Percentiles rank a stretch among this genome's conserved stretches.
These are phyloP conservation scores for Thelonectria rubi DNA, from an alignment of 2,329 filamentous ascomycete genomes.

Conservation along the genomic window DNA sequence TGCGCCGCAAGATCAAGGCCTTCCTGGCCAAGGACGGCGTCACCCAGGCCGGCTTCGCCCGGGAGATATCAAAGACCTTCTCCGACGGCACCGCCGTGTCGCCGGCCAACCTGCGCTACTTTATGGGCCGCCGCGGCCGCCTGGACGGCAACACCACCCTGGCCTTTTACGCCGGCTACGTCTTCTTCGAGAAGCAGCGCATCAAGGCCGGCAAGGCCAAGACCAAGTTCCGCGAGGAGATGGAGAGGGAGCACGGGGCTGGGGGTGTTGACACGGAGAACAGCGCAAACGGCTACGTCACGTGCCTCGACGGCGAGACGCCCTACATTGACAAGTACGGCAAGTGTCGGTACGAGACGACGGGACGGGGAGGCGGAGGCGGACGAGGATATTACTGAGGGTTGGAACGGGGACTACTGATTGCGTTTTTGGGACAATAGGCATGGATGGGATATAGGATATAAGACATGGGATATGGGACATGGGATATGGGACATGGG, in stretches of 20 bases:
- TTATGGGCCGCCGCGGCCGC: constrained; percentile 59
- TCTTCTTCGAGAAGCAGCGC: constrained; percentile 68
- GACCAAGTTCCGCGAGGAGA: constrained; percentile 58
- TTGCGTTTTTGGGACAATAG: background rate
- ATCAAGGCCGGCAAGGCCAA: constrained; percentile 62
- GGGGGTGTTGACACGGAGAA: constrained; percentile 40
- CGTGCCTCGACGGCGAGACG: constrained; percentile 18
- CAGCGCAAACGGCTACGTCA: constrained; percentile 24
- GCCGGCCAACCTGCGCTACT: constrained; percentile 56
- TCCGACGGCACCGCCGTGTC: constrained; percentile 48
- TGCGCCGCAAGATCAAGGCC: constrained; percentile 65
- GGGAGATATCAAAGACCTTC: constrained; percentile 56
- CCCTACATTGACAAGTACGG: constrained; percentile 36
- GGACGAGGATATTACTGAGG: too few species aligned
- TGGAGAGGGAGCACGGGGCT: constrained; percentile 53
- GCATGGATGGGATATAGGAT: background rate
- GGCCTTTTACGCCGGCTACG: constrained; percentile 64
- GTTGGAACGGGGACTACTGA: too few species aligned
- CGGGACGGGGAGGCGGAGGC: too few species aligned
- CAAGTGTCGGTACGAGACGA: constrained; percentile 22
- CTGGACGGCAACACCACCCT: constrained; percentile 57
- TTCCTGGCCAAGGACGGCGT: constrained; percentile 55
- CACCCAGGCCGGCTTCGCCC: constrained; percentile 61
- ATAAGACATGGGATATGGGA: too few species aligned
- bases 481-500: too few species aligned